Conservation (phyloP, 257 asterid genomes). For the Phtheirospermum japonicum region DNA sequence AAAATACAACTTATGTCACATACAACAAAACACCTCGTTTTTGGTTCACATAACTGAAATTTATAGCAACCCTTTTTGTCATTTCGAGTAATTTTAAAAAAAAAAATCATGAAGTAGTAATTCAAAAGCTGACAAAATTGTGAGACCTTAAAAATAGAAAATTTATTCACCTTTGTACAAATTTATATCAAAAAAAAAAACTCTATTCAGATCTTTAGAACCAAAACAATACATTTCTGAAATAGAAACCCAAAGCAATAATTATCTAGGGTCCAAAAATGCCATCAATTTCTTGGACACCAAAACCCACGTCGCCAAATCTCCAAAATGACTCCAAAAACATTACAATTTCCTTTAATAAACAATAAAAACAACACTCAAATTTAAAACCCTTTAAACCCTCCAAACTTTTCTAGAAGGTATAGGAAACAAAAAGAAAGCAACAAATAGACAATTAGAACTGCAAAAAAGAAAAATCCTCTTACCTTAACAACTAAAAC, state of each 20-base stretch:
- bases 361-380: background rate
- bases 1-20: background rate
- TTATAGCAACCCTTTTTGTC: background rate
- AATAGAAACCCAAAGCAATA: background rate
- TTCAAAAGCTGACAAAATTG: slow-evolving; percentile 11
- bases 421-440: background rate
- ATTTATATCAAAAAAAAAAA: no score
- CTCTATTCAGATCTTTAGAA: no score
- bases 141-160: background rate
- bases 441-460: background rate
- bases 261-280: background rate
- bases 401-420: slow-evolving; percentile 1
- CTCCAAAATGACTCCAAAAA: background rate
- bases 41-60: slow-evolving; percentile 7
- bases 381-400: background rate
- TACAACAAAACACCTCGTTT: background rate
- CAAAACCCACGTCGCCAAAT: background rate
- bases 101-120: slow-evolving; percentile 4
- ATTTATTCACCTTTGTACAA: background rate
- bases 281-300: background rate
- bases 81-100: background rate
- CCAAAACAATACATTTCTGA: no score
- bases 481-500: slow-evolving; percentile 18
- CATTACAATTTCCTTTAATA: slow-evolving; percentile 1
- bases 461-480: background rate